A percentile compares a stretch with the other conserved stretches of the same genome.
Conservation (phyloP, 2,329 filamentous ascomycete species). For the Penicillium crustosum region DNA sequence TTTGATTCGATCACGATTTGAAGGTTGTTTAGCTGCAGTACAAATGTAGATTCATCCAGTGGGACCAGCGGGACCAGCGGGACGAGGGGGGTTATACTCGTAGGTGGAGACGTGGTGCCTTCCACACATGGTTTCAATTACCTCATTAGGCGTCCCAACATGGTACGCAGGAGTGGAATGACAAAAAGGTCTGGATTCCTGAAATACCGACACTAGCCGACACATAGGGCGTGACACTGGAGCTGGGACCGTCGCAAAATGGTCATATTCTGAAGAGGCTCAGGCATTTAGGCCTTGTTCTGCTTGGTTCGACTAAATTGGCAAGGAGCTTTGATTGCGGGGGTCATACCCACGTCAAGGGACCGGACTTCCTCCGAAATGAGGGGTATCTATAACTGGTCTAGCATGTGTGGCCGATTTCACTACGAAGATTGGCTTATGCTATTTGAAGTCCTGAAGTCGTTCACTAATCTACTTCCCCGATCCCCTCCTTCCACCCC, state of each 20-base stretch:
- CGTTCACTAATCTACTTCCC: background rate
- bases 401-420: background rate
- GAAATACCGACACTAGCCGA: too few relatives aligned
- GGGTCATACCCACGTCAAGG: constrained; percentile 19
- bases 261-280: background rate
- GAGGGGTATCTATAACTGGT: background rate
- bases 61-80: too few relatives aligned
- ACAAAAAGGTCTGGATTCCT: too few relatives aligned
- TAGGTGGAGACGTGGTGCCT: too few relatives aligned
- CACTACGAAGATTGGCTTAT: background rate
- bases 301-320: background rate
- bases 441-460: background rate
- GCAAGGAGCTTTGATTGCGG: constrained; percentile 7
- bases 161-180: too few relatives aligned
- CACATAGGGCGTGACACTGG: too few relatives aligned
- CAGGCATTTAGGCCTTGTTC: background rate
- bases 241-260: background rate
- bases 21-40: too few relatives aligned
- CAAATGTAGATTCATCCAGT: too few relatives aligned
- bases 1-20: too few relatives aligned
- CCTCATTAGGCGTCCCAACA: too few relatives aligned
- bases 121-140: too few relatives aligned
- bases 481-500: background rate
- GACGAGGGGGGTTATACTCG: too few relatives aligned
- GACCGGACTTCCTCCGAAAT: constrained; percentile 21